Base-by-base conservation (phyloP, 257 asterid genomes). In the Solanum gracilifrons region DNA sequence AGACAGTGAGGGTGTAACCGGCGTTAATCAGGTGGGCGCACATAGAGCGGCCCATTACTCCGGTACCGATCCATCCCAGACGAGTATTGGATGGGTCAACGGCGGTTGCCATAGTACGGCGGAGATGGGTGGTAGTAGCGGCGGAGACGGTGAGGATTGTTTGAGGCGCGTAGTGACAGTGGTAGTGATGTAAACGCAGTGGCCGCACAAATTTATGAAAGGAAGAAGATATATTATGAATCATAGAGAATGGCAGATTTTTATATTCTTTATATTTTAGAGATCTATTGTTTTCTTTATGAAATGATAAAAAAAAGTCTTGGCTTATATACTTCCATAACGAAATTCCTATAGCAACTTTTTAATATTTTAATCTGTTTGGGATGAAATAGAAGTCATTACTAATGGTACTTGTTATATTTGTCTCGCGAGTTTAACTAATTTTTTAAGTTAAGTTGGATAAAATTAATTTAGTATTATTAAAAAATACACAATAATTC, bases 21-120 rank as follows among this genome's bases (percentile, higher is more conserved):
- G 96, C 98, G 62, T 94, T 94, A 92, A 96, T 92, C 83, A 95
- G 92, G 86, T 95, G 98, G 58, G 94, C 86, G 93, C 99, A 95
- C 99, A 95, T 96, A 84, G 98, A 95, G 5, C 92, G 85, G 64
- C 99, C 99, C 98, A 96, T 95, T 2, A 96, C 98, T 84, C 98
- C 98, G 43, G 98, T 96, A 43, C 98, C 98, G 48, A 96, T 95
- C 98, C 98, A 96, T 9, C 99, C 99, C 21, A 96, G 69, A 43
- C 92, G 93, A 86, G 98, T 94, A 86, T 77, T 92, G 31, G 96
- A 92, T 35, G 98, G 98, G 85, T 58, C 87, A 32, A 93, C 94
- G 60, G 83, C 66, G 72, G 94, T 13, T 88, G 93, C 35, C 85
- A 79, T 79, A 2, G 85, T 79, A 79, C 66, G 92, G 91, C 20